Base-by-base conservation (phyloP, 163 green algal species). In the Scenedesmus sp. region DNA sequence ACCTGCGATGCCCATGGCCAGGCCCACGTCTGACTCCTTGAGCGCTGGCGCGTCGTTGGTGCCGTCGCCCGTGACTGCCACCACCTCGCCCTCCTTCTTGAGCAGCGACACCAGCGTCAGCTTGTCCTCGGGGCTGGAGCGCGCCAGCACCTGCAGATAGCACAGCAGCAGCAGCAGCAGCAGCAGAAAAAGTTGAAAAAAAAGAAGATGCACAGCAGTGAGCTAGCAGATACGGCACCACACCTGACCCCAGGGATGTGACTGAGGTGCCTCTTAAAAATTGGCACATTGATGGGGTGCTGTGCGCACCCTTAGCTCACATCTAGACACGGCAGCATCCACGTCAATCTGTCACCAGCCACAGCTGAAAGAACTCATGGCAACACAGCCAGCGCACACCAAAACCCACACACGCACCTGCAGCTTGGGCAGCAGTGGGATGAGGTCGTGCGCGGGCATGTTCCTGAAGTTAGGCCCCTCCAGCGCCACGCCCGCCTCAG, bases 11-110 rank as follows among this genome's bases (percentile, higher is more conserved):
- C 98, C 98, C 97, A 99, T 99, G 82, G 97, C 97, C 34, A 99
- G 96, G 13, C 98, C 98, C 8, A 99, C 98, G 89, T 99, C 97
- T 0, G 96, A 97, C 95, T 99, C 97, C 94, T 99, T 99, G 20
- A 99, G 96, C 0, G 98, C 98, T 23, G 98, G 98, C 10, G 98
- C 98, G 91, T 99, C 98, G 93, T 99, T 99, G 64, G 97, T 99
- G 90, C 98, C 98, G 92, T 99, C 98, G 13, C 98, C 98, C 1
- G 97, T 99, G 55, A 98, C 97, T 3, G 96, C 97, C 90, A 99
- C 98, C 54, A 99, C 96, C 83, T 99, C 97, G 6, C 97, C 98
- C 26, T 96, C 82, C 92, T 96, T 94, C 93, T 98, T 98, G 4
- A 99, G 96, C 73, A 97, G 94, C 20, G 95, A 94, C 84, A 99